Percentiles rank a stretch among this genome's conserved stretches.
Evolutionary conservation across 1,284 basidiomycete species (phyloP).

Genomic region (Agaricales sp.): DNA sequence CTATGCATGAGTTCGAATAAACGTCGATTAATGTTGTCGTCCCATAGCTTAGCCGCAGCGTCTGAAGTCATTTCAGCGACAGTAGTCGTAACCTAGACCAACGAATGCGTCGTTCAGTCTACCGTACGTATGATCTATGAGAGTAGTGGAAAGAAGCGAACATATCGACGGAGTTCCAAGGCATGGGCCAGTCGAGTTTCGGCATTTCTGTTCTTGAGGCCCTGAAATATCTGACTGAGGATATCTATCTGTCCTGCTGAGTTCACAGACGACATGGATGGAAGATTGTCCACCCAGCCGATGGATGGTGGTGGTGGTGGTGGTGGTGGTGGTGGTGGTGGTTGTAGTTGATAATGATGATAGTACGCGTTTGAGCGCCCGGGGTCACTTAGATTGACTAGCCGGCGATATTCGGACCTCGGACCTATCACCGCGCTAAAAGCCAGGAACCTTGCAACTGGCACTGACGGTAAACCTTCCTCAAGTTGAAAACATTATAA

Average conservation of each 20-base stretch:
- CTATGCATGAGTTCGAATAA: conserved; percentile 81
- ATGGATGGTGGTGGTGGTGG: background rate
- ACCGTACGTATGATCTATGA: conserved; percentile 3
- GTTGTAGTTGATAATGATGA: too few relatives aligned
- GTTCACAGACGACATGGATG: conserved; percentile 44
- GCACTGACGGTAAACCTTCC: background rate
- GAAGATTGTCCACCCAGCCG: background rate
- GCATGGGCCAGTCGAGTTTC: conserved; percentile 59
- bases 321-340: background rate
- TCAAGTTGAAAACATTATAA: background rate
- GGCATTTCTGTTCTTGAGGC: conserved; percentile 49
- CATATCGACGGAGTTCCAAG: conserved; percentile 60
- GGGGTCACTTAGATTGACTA: background rate
- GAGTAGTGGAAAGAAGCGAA: conserved; percentile 23
- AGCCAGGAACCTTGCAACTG: background rate
- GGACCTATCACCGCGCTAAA: background rate
- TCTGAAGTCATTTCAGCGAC: conserved; percentile 73
- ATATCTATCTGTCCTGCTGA: conserved; percentile 47
- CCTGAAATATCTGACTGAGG: conserved; percentile 54
- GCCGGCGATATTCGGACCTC: background rate
- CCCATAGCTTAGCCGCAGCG: conserved; percentile 69
- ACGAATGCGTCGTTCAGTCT: conserved; percentile 5
- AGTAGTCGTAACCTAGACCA: conserved; percentile 50
- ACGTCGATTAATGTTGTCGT: conserved; percentile 68
- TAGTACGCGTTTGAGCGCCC: too few relatives aligned